These are phyloP conservation scores for Thozetella sp. DNA, from an alignment of 495 filamentous ascomycete genomes.

Conservation along the genomic window DNA sequence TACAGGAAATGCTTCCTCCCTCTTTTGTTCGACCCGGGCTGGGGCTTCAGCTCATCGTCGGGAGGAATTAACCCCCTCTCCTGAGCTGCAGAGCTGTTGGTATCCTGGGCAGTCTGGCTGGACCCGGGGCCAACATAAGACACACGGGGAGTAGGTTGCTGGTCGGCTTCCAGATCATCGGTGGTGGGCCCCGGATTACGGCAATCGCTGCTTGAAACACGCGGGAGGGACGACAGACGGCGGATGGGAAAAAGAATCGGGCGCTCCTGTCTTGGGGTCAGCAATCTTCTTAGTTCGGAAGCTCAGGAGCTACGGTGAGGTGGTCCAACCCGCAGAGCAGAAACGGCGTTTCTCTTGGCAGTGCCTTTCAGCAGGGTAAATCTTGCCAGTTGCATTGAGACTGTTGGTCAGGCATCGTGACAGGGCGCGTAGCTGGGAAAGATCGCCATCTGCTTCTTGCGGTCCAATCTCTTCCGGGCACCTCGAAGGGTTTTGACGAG, in stretches of 20 bases:
- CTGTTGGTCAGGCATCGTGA: slow-evolving; percentile 21
- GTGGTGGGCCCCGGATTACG: too few species aligned
- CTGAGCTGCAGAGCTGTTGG: too few species aligned
- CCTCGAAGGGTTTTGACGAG: too few species aligned
- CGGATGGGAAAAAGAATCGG: background rate
- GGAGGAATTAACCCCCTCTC: too few species aligned
- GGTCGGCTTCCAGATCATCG: background rate
- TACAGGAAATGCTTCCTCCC: background rate
- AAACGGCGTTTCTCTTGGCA: background rate
- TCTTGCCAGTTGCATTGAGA: slow-evolving; percentile 27
- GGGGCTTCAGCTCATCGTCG: background rate
- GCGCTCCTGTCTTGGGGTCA: background rate
- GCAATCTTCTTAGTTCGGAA: background rate
- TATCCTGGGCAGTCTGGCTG: too few species aligned
- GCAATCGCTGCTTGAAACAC: too few species aligned
- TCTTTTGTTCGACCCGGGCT: background rate
- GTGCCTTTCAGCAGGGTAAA: slow-evolving; percentile 15
- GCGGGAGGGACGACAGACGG: background rate
- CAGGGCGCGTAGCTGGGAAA: background rate
- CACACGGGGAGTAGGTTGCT: too few species aligned
- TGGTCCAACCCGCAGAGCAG: too few species aligned
- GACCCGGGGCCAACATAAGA: too few species aligned
- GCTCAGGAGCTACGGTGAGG: too few species aligned
- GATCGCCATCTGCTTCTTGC: background rate
- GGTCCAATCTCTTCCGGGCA: background rate